Evolutionary conservation across 805 yeast species (phyloP).

Genomic region (Lachancea nothofagi): DNA sequence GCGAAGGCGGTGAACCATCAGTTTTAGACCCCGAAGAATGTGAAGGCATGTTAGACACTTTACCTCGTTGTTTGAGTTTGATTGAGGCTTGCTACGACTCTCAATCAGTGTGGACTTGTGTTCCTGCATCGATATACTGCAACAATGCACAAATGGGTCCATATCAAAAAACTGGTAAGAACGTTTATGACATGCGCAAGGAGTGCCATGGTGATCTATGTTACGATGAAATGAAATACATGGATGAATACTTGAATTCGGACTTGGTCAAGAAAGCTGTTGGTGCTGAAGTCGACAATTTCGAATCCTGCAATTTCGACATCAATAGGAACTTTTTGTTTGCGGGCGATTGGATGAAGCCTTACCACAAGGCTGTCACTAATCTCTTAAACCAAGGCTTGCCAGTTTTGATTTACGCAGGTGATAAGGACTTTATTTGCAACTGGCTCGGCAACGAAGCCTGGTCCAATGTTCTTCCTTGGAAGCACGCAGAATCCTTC

Average conservation of each 20-base stretch:
- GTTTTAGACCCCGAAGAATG: conserved; percentile 78
- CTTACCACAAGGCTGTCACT: conserved; percentile 71
- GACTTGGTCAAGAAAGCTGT: conserved; percentile 72
- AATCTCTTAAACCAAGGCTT: conserved; percentile 63
- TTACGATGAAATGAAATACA: conserved; percentile 69
- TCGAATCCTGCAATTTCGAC: conserved; percentile 69
- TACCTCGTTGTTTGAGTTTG: conserved; percentile 73
- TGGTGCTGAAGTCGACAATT: conserved; percentile 85
- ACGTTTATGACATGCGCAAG: conserved; percentile 84
- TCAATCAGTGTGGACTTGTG: conserved; percentile 75
- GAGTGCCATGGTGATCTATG: conserved; percentile 74
- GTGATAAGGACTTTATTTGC: conserved; percentile 94
- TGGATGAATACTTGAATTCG: conserved; percentile 72
- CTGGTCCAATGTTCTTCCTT: conserved; percentile 73
- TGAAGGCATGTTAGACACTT: conserved; percentile 55
- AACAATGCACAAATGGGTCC: conserved; percentile 78
- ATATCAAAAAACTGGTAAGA: conserved; percentile 77
- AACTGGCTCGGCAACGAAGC: conserved; percentile 94
- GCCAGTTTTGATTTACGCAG: conserved; percentile 88
- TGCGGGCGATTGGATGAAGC: conserved; percentile 90
- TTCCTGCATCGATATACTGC: conserved; percentile 89
- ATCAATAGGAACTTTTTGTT: conserved; percentile 75
- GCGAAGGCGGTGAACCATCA: conserved; percentile 78
- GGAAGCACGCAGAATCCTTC: conserved; percentile 55
- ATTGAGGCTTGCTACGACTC: conserved; percentile 73